A percentile compares a stretch with the other conserved stretches of the same genome.
Evolutionary conservation across 192 early-diverging fungal species (phyloP).

Genomic region (Phlyctochytrium planicorne): DNA sequence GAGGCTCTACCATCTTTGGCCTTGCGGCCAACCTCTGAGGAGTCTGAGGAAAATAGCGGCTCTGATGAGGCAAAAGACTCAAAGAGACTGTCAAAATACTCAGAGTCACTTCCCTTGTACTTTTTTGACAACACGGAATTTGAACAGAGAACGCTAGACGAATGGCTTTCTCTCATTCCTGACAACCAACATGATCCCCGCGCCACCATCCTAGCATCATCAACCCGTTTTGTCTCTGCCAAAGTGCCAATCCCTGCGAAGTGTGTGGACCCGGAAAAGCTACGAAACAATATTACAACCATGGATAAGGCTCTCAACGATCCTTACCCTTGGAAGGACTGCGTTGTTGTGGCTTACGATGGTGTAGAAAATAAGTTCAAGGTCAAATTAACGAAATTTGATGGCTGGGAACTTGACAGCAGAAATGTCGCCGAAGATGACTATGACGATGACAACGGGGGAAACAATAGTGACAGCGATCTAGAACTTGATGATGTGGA

Average conservation of each 20-base stretch:
- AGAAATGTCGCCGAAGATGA: conserved; percentile 17
- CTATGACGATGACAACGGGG: conserved; percentile 31
- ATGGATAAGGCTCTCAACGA: neutral
- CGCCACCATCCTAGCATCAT: neutral
- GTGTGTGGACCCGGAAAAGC: neutral
- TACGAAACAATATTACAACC: neutral
- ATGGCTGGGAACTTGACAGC: conserved; percentile 47
- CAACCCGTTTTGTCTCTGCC: conserved; percentile 21
- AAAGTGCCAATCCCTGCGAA: conserved; percentile 46
- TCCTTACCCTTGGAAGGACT: conserved; percentile 38
- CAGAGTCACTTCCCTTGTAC: conserved; percentile 34
- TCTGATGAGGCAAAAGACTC: neutral
- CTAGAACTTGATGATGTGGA: conserved; percentile 11
- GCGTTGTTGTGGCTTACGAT: conserved; percentile 46
- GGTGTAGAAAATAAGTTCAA: conserved; percentile 37
- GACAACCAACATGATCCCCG: neutral
- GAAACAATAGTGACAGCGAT: conserved; percentile 4
- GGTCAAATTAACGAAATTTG: conserved; percentile 37
- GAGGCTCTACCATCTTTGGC: neutral
- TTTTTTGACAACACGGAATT: conserved; percentile 51
- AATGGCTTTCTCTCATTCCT: conserved; percentile 49
- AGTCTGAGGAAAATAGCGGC: neutral
- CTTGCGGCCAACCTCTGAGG: neutral
- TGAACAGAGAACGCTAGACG: conserved; percentile 42
- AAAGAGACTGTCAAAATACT: neutral